phyloP scores from a whole-genome alignment of 2,329 filamentous ascomycete genomes.

The Xylaria hypoxylon region DNA sequence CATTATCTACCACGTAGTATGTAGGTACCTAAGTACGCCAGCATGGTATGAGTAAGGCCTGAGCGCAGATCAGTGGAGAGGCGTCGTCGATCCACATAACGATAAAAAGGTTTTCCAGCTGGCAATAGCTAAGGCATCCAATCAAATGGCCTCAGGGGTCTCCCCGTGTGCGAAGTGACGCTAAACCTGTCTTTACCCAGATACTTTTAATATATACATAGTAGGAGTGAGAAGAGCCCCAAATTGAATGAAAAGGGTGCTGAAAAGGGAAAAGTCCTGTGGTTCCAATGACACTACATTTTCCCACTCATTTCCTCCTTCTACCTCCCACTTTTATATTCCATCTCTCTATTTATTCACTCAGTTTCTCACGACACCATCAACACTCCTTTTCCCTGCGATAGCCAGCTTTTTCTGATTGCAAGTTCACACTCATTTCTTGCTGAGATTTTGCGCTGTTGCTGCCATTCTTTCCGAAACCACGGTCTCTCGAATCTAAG shows the following conservation, averaged over 20 bases:
- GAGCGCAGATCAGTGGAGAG: constrained; percentile 20
- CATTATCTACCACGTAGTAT: too few relatives aligned
- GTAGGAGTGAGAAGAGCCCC: background rate
- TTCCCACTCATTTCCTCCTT: constrained; percentile 14
- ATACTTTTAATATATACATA: background rate
- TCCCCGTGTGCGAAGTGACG: constrained; percentile 10
- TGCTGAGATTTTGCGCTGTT: constrained; percentile 34
- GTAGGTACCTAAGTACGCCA: too few relatives aligned
- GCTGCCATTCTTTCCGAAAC: constrained; percentile 38
- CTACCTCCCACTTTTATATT: constrained; percentile 4
- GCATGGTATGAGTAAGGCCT: too few relatives aligned
- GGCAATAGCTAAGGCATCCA: constrained; percentile 22
- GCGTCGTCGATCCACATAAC: constrained; percentile 45
- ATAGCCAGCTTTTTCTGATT: constrained; percentile 17
- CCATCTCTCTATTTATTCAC: background rate
- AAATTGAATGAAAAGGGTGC: background rate
- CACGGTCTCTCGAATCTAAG: background rate
- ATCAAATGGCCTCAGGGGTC: constrained; percentile 27
- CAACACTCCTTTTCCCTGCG: constrained; percentile 32
- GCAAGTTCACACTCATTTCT: constrained; percentile 40
- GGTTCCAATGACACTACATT: constrained; percentile 8
- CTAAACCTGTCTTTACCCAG: constrained; percentile 24
- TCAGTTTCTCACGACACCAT: background rate
- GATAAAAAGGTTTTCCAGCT: too few relatives aligned
- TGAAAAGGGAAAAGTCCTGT: constrained; percentile 23